Evolutionary conservation across 1,284 basidiomycete genomes (phyloP), one percentile per base, ranked within the genome.

Genomic region (Psilocybe mexicana): DNA sequence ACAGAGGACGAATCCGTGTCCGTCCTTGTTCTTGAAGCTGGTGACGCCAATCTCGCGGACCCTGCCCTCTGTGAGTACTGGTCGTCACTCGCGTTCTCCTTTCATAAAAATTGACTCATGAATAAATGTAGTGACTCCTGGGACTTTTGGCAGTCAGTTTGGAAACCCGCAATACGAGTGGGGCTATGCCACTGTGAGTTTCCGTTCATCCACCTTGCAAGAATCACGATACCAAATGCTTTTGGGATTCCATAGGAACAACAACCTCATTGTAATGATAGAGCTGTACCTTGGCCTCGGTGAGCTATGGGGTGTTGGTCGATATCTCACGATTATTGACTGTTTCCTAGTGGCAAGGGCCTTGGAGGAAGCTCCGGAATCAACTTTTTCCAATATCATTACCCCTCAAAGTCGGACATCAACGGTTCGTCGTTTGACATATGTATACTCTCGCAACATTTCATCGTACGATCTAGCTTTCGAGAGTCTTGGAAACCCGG

Each of bases 11-110:
- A 65, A 2, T 35, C 55, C 1, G 43, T 65, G 30, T 65, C 59
- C 4, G 70, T 75, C 12, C 63, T 75, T 2, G 66, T 74, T 5
- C 58, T 75, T 4, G 72, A 75, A 61, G 72, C 72, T 23, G 73
- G 72, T 10, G 35, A 35, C 6, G 43, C 35, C 1, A 46, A 54
- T 38, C 47, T 49, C 1, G 47, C 28, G 24, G 52, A 53, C 18
- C 52, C 52, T 8, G 52, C 43, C 12, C 11, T 53, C n/a, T 18
- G 42, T 50, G 43, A 18, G 47, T 26, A 0, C 36, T 30, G 5
- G 6, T 6, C 5, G 7, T 4, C 5, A 6, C 5, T 28, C 18
- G 7, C 14, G 4, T 2, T 35, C 28, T 48, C 12, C 46, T 7
- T 1, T 48, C 30, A 33, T 33, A 6, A n/a, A 10, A 47, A 0